These are phyloP conservation scores for Diplodia seriata DNA, from an alignment of 2,329 filamentous ascomycete species.

Conservation along the genomic window DNA sequence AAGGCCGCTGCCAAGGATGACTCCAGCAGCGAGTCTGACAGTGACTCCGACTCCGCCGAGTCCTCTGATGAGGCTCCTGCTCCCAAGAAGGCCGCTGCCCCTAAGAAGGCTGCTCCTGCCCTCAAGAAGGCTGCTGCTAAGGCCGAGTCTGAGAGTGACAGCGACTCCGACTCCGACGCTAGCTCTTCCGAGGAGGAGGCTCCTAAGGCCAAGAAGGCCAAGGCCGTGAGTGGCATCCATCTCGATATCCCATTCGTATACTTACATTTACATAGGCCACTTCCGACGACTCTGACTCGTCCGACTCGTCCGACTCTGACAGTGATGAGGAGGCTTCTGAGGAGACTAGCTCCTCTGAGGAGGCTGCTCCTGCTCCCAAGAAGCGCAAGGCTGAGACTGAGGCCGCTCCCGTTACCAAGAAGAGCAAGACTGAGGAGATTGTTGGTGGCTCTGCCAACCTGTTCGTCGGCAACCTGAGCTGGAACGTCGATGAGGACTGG, in stretches of 20 bases:
- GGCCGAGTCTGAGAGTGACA: slow-evolving; percentile 20
- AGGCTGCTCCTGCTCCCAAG: slow-evolving; percentile 57
- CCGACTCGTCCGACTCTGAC: slow-evolving; percentile 17
- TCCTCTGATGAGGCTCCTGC: slow-evolving; percentile 35
- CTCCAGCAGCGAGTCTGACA: slow-evolving; percentile 43
- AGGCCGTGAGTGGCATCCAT: slow-evolving; percentile 10
- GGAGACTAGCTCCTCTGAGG: slow-evolving; percentile 44
- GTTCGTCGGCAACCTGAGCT: slow-evolving; percentile 89
- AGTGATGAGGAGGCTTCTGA: slow-evolving; percentile 38
- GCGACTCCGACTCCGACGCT: slow-evolving; percentile 35
- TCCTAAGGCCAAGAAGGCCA: slow-evolving; percentile 30
- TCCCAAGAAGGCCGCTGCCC: slow-evolving; percentile 34
- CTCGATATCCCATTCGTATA: neutral
- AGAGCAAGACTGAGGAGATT: slow-evolving; percentile 66
- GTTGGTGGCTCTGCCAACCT: slow-evolving; percentile 68
- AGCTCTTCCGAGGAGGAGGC: slow-evolving; percentile 34
- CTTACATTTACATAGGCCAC: neutral
- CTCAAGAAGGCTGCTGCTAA: slow-evolving; percentile 33
- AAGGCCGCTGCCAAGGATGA: slow-evolving; percentile 44
- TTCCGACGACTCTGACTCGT: slow-evolving; percentile 14
- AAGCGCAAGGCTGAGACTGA: slow-evolving; percentile 71
- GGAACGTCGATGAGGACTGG: slow-evolving; percentile 85
- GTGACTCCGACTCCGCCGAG: slow-evolving; percentile 48
- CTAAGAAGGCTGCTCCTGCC: slow-evolving; percentile 34
- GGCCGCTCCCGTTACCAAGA: slow-evolving; percentile 65